Evolutionary conservation across 164 flowering plant species (phyloP), one percentile per base, ranked within the genome.

Genomic region (Amborella trichopoda): DNA sequence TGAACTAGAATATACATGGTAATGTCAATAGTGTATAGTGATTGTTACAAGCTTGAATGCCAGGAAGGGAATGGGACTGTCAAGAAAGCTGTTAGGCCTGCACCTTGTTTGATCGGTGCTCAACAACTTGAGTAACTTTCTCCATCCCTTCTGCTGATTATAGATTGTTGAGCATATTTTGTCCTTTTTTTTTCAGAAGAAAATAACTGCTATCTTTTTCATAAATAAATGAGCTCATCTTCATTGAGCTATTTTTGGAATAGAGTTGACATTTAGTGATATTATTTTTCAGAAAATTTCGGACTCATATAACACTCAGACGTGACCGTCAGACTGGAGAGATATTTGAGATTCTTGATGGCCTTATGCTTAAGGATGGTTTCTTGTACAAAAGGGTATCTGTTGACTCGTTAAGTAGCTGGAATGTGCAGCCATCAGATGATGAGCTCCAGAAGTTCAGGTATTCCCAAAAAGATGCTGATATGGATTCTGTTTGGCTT

Each of bases 341-440:
- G 49, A 11, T 42, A 33, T 84, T 65, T 71, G 81, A 88, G 58
- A 28, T 73, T 52, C 66, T 93, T 59, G 91, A 79, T 73, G 83
- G 89, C 26, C 40, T 80, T 68, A 77, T 74, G 95, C 76, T 93
- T 40, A 93, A 88, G 57, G 83, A 85, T 75, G 99, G 99, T 20
- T 88, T 55, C 67, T 28, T 88, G 46, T 88, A 71, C 62, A 93
- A 93, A 54, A 93, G 70, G 64, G 68, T 93, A 8, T 59, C 88
- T n/a, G 11, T 88, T 20, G 91, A 78, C 56, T 84, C 96, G 26
- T 64, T 93, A 53, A 74, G 53, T 50, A 73, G 47, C 55, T 68
- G 69, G 66, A 77, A 72, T 39, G 72, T 76, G 46, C 48, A 46
- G 51, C 99, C 99, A 36, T 62, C 84, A 5, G 71, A 76, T 44